Evolutionary conservation across 148 eudicot genomes (phyloP), one percentile per base, ranked within the genome.

Genomic region (Gaultheria prostrata): DNA sequence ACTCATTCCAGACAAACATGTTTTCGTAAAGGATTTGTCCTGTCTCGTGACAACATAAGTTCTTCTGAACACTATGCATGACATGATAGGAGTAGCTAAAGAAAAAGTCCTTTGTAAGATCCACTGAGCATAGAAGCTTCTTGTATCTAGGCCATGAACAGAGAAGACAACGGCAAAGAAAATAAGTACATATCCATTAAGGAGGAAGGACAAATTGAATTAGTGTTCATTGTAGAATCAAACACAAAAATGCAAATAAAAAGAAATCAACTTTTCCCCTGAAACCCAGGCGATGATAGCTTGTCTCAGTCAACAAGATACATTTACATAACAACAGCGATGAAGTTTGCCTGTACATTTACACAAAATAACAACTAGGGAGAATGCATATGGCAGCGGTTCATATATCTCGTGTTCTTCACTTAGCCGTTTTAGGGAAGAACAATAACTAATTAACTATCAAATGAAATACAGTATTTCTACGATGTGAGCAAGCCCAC

Each of bases 1-100:
- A 95, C 80, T 91, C 91, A 81, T 97, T 97, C 99, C 99, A 97
- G 10, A 97, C 95, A 79, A 97, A 97, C 93, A 94, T 90, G 17
- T 87, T 91, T 78, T 91, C 91, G 65, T 91, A 90, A 63, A 88
- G 80, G 12, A 79, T 43, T 28, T 82, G 85, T 82, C 88, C 89
- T 81, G 88, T 50, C 84, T 91, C 88, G 33, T 82, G 87, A 82
- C 84, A 83, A 86, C 86, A 79, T 74, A 93, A 45, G 86, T 97
- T 97, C 87, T 89, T 92, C 71, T 97, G 96, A 85, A 97, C 89
- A 85, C 92, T 89, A 78, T 86, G 92, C 98, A 93, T 95, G 82
- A 95, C 80, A 77, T 90, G 91, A 85, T 97, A 97, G 7, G 96
- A 90, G 86, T 93, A 97, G 92, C 99, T 97, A 88, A 93, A 97